These are phyloP conservation scores for Chamaecrista fasciculata DNA, from an alignment of 306 rosid genomes.

Conservation along the genomic window DNA sequence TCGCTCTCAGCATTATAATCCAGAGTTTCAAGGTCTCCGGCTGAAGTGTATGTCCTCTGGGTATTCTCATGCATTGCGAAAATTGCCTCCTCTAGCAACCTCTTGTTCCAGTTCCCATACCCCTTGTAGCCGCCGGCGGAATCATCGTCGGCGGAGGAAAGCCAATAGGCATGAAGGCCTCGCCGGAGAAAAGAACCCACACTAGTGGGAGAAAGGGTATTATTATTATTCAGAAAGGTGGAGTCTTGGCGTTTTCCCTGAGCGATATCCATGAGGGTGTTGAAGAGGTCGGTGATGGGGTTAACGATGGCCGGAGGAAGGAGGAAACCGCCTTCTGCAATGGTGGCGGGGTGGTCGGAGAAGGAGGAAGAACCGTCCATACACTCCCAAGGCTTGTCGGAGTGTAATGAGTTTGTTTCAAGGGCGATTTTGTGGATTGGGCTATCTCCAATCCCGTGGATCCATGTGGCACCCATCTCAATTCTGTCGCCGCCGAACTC, in stretches of 20 bases:
- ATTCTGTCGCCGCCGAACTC: constrained; percentile 90
- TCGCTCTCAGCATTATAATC: constrained; percentile 85
- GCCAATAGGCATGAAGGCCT: constrained; percentile 65
- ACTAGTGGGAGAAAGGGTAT: too few relatives aligned
- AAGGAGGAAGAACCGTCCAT: constrained; percentile 59
- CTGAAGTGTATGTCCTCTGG: constrained; percentile 88
- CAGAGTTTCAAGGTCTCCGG: constrained; percentile 62
- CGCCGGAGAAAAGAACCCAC: constrained; percentile 63
- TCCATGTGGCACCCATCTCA: constrained; percentile 99
- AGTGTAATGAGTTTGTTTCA: constrained; percentile 64
- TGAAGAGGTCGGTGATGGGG: constrained; percentile 64
- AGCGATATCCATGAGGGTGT: constrained; percentile 66
- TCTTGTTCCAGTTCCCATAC: constrained; percentile 60
- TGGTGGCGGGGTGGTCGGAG: constrained; percentile 42
- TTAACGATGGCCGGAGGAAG: constrained; percentile 50
- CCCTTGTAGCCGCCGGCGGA: too few relatives aligned
- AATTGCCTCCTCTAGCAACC: constrained; percentile 60
- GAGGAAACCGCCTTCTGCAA: constrained; percentile 79
- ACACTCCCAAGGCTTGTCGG: constrained; percentile 93
- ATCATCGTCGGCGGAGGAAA: too few relatives aligned
- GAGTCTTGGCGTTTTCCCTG: constrained; percentile 48
- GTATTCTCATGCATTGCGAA: constrained; percentile 75
- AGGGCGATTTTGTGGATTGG: constrained; percentile 79
- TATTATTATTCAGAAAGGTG: too few relatives aligned
- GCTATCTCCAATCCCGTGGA: constrained; percentile 92